Conservation (phyloP, 352 stramenopile species). For the Hyaloperonospora brassicae region DNA sequence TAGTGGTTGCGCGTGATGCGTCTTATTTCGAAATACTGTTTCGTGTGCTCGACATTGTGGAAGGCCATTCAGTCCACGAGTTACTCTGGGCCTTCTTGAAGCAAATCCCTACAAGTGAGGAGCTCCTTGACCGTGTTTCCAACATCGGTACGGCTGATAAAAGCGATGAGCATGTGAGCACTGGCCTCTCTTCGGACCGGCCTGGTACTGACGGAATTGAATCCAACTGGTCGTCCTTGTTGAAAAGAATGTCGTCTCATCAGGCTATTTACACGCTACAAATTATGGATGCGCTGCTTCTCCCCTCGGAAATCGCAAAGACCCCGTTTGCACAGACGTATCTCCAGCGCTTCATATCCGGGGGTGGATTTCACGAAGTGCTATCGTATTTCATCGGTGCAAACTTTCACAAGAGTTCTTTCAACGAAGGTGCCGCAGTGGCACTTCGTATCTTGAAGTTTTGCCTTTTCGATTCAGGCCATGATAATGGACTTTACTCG, state of each 20-base stretch:
- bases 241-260: constrained; percentile 67
- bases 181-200: constrained; percentile 24
- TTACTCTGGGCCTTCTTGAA: constrained; percentile 75
- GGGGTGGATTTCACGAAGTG: constrained; percentile 75
- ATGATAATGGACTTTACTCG: constrained; percentile 42
- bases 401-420: constrained; percentile 59
- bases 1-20: constrained; percentile 53
- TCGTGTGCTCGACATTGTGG: constrained; percentile 61
- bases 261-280: constrained; percentile 83
- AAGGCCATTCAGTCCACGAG: constrained; percentile 51
- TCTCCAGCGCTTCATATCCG: constrained; percentile 61
- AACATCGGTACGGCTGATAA: constrained; percentile 34
- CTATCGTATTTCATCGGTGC: constrained; percentile 74
- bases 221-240: constrained; percentile 52
- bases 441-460: constrained; percentile 79
- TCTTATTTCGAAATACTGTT: constrained; percentile 85
- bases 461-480: constrained; percentile 67
- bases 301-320: constrained; percentile 59
- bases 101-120: constrained; percentile 69
- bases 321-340: constrained; percentile 55
- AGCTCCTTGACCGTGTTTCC: constrained; percentile 56
- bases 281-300: constrained; percentile 77
- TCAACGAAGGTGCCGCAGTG: constrained; percentile 79
- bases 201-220: constrained; percentile 21
- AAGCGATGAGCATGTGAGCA: constrained; percentile 37